Evolutionary conservation across 192 early-diverging fungal species (phyloP), one percentile per base, ranked within the genome.

Genomic region (Linnemannia elongata): DNA sequence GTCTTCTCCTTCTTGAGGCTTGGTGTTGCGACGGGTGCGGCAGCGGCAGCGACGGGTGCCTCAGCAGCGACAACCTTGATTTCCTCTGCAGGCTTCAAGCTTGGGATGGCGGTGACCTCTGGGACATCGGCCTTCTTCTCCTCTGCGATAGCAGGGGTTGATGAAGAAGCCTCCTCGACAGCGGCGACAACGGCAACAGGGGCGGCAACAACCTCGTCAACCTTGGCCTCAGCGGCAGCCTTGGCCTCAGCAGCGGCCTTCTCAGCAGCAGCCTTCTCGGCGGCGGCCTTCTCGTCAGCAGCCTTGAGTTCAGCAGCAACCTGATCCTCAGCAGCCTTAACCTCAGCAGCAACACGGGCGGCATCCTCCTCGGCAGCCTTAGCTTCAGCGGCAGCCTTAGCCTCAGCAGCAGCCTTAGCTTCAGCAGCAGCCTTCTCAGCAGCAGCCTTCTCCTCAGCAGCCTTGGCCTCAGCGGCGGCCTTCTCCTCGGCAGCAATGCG

Each of bases 1-100:
- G 17, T 78, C 82, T 82, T 82, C 35, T 82, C 82, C 76, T 83
- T 83, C 85, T 87, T 87, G 69, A 75, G 57, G 69, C 42, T 77
- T 55, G 55, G 38, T 4, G 74, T n/a, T 33, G 35, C 47, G 12
- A 69, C 36, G 5, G 78, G 4, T 12, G 57, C 44, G 9, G 69
- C 41, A 17, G 60, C 24, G 18, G 69, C 13, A 13, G 49, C 81
- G 36, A 54, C 68, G 12, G 76, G 63, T 22, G 44, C 63, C 7
- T 70, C 69, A 66, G 69, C 41, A 30, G 84, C 45, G 2, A 47
- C 68, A 8, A 76, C 57, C 85, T 87, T 87, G 71, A 49, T 74
- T 30, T 87, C 79, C 47, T 81, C 85, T 1, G 79, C 36, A 27
- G 83, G 78, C 78, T 85, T 85, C 49, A 85, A 49, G 68, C 47